phyloP scores from a whole-genome alignment of 192 early-diverging fungal genomes.

The Haplosporangium gracile region DNA sequence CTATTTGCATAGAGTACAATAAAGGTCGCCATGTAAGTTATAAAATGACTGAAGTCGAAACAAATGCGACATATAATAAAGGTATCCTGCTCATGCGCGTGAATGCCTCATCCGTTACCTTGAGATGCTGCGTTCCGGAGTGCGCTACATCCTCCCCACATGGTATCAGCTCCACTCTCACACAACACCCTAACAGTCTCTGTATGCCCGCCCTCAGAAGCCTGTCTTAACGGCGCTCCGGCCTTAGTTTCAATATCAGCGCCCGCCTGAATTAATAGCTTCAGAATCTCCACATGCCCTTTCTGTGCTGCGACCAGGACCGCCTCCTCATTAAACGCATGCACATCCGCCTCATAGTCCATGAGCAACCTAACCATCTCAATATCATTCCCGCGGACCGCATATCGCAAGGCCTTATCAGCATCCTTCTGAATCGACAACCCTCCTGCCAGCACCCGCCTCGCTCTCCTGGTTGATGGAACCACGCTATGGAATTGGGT shows the following conservation, averaged over 20 bases:
- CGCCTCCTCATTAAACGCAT: constrained; percentile 48
- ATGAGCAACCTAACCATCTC: constrained; percentile 46
- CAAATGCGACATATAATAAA: neutral
- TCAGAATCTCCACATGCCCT: constrained; percentile 46
- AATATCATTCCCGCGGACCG: constrained; percentile 49
- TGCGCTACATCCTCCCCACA: constrained; percentile 47
- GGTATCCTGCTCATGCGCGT: neutral
- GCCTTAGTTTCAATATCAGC: constrained; percentile 37
- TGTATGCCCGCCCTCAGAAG: constrained; percentile 39
- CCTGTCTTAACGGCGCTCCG: constrained; percentile 33
- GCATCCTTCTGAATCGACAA: constrained; percentile 48
- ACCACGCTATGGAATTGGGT: constrained; percentile 15
- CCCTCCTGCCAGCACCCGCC: constrained; percentile 33
- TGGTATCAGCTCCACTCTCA: constrained; percentile 48
- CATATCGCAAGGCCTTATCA: constrained; percentile 48
- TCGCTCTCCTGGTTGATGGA: constrained; percentile 28
- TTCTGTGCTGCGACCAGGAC: constrained; percentile 39
- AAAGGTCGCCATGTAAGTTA: neutral
- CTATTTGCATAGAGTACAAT: neutral
- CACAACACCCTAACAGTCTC: constrained; percentile 36
- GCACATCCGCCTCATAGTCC: constrained; percentile 49
- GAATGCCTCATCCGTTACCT: constrained; percentile 14
- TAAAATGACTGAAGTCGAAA: neutral
- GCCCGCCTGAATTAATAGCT: constrained; percentile 38
- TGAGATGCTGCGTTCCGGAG: constrained; percentile 38